phyloP scores from a whole-genome alignment of 2,329 filamentous ascomycete genomes.

The Juglanconis juglandina region DNA sequence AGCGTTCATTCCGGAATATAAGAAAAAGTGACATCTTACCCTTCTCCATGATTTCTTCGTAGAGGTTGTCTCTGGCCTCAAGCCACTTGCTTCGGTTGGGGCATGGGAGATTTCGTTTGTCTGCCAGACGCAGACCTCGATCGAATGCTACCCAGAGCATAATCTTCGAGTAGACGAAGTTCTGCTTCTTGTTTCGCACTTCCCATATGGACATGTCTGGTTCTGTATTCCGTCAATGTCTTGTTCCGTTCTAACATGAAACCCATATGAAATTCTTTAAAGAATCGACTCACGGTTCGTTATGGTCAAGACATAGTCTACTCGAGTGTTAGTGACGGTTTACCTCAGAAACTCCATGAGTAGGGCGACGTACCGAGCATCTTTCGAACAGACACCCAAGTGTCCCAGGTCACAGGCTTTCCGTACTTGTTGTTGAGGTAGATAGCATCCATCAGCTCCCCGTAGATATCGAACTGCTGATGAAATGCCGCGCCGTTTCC shows the following conservation, averaged over 20 bases:
- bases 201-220: slow-evolving; percentile 85
- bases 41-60: slow-evolving; percentile 75
- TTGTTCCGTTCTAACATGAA: not conserved
- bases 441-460: slow-evolving; percentile 72
- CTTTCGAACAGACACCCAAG: slow-evolving; percentile 68
- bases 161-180: slow-evolving; percentile 78
- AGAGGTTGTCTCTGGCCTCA: slow-evolving; percentile 62
- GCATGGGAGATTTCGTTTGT: slow-evolving; percentile 73
- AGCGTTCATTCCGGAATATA: not conserved
- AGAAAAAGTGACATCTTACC: slow-evolving; percentile 31
- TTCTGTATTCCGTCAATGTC: slow-evolving; percentile 33
- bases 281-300: slow-evolving; percentile 45
- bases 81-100: slow-evolving; percentile 67
- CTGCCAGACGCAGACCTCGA: slow-evolving; percentile 67
- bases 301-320: slow-evolving; percentile 67
- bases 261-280: no score
- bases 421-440: slow-evolving; percentile 79
- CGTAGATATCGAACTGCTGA: slow-evolving; percentile 76
- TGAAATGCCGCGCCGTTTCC: slow-evolving; percentile 76
- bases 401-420: slow-evolving; percentile 72
- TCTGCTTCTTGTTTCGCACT: slow-evolving; percentile 69
- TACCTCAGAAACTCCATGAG: not conserved
- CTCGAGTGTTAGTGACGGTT: not conserved
- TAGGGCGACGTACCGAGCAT: slow-evolving; percentile 48
- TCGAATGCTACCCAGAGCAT: slow-evolving; percentile 83